Percentiles rank a stretch among this genome's conserved stretches.
phyloP scores from a whole-genome alignment of 2,329 filamentous ascomycete genomes.

The Xylariaceae sp. region DNA sequence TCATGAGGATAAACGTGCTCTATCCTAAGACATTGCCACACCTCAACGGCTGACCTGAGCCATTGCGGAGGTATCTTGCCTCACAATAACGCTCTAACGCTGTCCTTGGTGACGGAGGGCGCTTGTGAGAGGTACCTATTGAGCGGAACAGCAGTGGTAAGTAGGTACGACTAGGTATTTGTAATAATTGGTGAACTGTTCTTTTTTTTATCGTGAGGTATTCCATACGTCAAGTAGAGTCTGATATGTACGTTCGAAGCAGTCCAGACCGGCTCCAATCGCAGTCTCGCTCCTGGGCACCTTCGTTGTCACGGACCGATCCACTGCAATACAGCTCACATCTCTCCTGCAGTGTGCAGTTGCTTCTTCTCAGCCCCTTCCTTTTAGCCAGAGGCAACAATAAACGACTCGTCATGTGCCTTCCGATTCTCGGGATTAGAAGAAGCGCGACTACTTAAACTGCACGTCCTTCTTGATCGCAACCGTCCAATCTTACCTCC shows the following conservation, averaged over 20 bases:
- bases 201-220: neutral
- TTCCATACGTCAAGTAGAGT: neutral
- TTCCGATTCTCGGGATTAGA: neutral
- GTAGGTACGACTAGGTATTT: neutral
- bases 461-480: neutral
- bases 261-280: neutral
- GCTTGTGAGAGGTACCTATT: neutral
- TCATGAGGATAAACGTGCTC: neutral
- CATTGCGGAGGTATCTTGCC: neutral
- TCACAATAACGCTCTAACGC: neutral
- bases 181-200: neutral
- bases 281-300: neutral
- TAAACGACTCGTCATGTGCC: neutral
- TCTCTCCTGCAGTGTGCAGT: neutral
- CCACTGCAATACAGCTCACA: neutral
- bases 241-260: neutral
- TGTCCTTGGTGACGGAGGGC: neutral
- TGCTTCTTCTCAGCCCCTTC: neutral
- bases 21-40: neutral
- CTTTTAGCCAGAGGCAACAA: neutral
- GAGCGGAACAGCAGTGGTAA: neutral
- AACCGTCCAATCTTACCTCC: neutral
- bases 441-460: neutral
- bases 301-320: neutral
- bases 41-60: neutral